A percentile compares a stretch with the other conserved stretches of the same genome.
Conservation (phyloP, 257 asterid species). For the Coffea eugenioides region DNA sequence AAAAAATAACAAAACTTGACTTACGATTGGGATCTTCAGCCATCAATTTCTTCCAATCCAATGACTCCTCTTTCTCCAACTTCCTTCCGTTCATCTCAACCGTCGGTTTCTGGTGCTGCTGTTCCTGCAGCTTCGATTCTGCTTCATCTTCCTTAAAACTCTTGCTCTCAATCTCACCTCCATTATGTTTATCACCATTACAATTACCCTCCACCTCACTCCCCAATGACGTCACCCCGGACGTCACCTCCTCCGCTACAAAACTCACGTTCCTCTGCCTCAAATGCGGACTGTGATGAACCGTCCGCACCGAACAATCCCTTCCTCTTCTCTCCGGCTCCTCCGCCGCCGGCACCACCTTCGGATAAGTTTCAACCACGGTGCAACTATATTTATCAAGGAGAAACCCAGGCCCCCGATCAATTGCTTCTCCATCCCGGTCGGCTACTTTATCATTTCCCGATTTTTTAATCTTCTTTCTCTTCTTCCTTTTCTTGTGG, state of each 20-base stretch:
- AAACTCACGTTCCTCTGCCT: conserved; percentile 80
- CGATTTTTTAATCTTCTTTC: conserved; percentile 13
- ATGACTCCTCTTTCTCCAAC: conserved; percentile 60
- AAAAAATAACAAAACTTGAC: conserved; percentile 19
- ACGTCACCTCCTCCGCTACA: conserved; percentile 12
- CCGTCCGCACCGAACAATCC: conserved; percentile 32
- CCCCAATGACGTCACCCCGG: conserved; percentile 21
- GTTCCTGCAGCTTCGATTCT: conserved; percentile 10
- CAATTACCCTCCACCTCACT: conserved; percentile 33
- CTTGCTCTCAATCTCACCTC: conserved; percentile 28
- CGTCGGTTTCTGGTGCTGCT: conserved; percentile 25
- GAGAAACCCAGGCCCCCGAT: not conserved
- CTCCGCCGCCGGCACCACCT: conserved; percentile 8
- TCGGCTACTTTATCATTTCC: not conserved
- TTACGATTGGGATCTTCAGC: conserved; percentile 64
- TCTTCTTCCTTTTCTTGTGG: conserved; percentile 44
- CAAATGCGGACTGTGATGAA: conserved; percentile 44
- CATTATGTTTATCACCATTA: conserved; percentile 8
- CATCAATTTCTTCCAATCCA: conserved; percentile 86
- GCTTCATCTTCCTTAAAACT: conserved; percentile 32
- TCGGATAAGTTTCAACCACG: conserved; percentile 16
- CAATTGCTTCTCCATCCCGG: conserved; percentile 37
- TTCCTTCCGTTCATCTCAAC: conserved; percentile 52
- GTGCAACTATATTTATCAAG: conserved; percentile 7
- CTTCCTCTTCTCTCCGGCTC: conserved; percentile 28